These are phyloP conservation scores for Chernovozyma aurita DNA, from an alignment of 1,139 yeast species.

Conservation along the genomic window DNA sequence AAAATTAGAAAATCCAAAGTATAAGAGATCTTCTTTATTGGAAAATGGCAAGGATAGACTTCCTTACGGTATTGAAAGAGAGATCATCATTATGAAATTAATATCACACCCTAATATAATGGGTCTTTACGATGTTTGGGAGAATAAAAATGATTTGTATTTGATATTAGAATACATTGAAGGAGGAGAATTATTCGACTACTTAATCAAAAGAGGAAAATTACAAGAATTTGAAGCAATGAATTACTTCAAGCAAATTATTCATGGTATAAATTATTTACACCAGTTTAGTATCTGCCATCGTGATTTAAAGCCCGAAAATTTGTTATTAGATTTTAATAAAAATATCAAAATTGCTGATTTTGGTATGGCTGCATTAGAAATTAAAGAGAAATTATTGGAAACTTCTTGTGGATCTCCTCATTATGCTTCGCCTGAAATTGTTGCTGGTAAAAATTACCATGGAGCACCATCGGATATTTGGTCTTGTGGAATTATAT, in stretches of 20 bases:
- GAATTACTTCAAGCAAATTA: conserved; percentile 85
- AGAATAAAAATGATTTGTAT: conserved; percentile 87
- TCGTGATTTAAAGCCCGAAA: conserved; percentile 94
- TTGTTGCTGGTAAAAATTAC: conserved; percentile 88
- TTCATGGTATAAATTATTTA: conserved; percentile 87
- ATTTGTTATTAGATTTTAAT: conserved; percentile 78
- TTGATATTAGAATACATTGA: conserved; percentile 92
- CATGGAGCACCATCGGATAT: conserved; percentile 98
- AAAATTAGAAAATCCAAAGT: conserved; percentile 52
- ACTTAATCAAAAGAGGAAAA: conserved; percentile 82
- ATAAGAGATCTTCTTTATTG: conserved; percentile 28
- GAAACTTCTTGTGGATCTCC: conserved; percentile 99
- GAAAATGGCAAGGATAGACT: conserved; percentile 53
- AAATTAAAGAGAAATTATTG: conserved; percentile 74
- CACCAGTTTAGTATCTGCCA: conserved; percentile 94
- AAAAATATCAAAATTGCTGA: conserved; percentile 94
- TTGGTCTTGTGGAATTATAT: conserved; percentile 97
- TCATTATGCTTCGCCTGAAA: conserved; percentile 97
- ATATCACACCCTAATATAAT: conserved; percentile 90
- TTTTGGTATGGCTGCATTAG: conserved; percentile 99
- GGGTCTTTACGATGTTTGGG: conserved; percentile 99
- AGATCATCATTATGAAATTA: conserved; percentile 87
- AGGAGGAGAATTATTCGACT: conserved; percentile 95
- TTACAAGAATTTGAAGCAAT: conserved; percentile 88
- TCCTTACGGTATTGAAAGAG: conserved; percentile 94